Evolutionary conservation across 768 basidiomycete genomes (phyloP), one percentile per base, ranked within the genome.

Genomic region (Sarcodon aspratus): DNA sequence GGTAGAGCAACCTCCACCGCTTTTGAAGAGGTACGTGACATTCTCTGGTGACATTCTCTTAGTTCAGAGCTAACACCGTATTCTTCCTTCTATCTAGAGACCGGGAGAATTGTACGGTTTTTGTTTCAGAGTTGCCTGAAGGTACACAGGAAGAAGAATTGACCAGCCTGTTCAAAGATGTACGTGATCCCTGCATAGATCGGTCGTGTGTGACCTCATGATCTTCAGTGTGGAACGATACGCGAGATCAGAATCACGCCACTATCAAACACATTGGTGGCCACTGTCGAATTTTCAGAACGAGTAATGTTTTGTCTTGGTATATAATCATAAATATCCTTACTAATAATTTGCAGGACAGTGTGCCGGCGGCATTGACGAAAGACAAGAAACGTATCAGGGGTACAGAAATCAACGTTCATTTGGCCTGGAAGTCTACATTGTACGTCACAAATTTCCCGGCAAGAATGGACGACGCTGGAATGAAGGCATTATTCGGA

Each of bases 371-470:
- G 0, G 96, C 90, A 2, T 70, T 95, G 36, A 95, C 93, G 0
- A 94, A 91, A 61, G 95, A 99, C 67, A 96, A 95, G 67, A 96
- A 95, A 62, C 79, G 82, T 45, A 57, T 98, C 34, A 72, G 74
- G 43, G 82, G 74, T 0, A 69, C 78, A 44, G 92, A 96, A 61
- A 71, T 97, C 15, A 71, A 77, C 7, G 93, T 98, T 3, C 83
- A 93, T 59, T 71, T 95, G 38, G 92, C 88, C 2, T 96, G 93
- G 93, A 78, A 85, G 55, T 92, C 91, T 3, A 98, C 94, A 5
- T 65, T 99, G 3, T 99, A 94, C 64, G 81, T 96, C 46, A 94
- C 96, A 13, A 99, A 98, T 67, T 98, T 97, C 66, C 85, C 94
- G 0, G 87, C 90, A 61, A 72, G 75, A 13, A 72, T 76, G 11